Evolutionary conservation across 2,329 filamentous ascomycete genomes (phyloP).

Genomic region (Coniochaeta sp.): DNA sequence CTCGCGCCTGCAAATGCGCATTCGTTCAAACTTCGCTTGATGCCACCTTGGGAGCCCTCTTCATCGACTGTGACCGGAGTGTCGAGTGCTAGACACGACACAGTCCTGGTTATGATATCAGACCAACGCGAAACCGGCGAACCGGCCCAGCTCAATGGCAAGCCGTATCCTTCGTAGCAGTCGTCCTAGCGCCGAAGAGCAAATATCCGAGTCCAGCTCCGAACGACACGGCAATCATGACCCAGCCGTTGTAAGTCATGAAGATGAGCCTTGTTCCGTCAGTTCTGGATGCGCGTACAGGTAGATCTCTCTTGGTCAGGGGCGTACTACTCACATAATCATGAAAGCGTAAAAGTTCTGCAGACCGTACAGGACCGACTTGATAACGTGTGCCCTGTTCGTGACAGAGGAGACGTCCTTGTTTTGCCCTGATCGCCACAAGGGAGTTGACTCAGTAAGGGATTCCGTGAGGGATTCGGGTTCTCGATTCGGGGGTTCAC

Average conservation of each 20-base stretch:
- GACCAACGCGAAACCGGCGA: too few relatives aligned
- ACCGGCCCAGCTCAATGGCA: too few relatives aligned
- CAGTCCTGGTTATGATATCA: too few relatives aligned
- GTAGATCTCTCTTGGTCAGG: neutral
- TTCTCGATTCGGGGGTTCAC: slow-evolving; percentile 4
- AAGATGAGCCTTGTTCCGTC: slow-evolving; percentile 72
- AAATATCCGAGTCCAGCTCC: slow-evolving; percentile 88
- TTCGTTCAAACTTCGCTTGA: too few relatives aligned
- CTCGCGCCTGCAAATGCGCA: too few relatives aligned
- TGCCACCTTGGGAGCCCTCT: too few relatives aligned
- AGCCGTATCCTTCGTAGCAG: slow-evolving; percentile 76
- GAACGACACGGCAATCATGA: slow-evolving; percentile 86
- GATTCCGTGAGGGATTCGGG: slow-evolving; percentile 49
- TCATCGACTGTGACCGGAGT: too few relatives aligned
- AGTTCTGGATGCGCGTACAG: slow-evolving; percentile 4
- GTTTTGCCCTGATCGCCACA: slow-evolving; percentile 67
- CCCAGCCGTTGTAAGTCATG: slow-evolving; percentile 99
- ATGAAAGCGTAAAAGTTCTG: slow-evolving; percentile 99
- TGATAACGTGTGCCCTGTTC: slow-evolving; percentile 67
- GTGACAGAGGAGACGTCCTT: slow-evolving; percentile 49
- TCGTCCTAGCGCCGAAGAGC: slow-evolving; percentile 64
- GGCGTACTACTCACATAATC: slow-evolving; percentile 73
- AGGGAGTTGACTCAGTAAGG: slow-evolving; percentile 57
- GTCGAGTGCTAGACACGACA: too few relatives aligned
- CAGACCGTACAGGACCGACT: slow-evolving; percentile 77